Percentiles rank a stretch among this genome's conserved stretches.
Evolutionary conservation across 768 basidiomycete genomes (phyloP).

Genomic region (Calocera cornea): DNA sequence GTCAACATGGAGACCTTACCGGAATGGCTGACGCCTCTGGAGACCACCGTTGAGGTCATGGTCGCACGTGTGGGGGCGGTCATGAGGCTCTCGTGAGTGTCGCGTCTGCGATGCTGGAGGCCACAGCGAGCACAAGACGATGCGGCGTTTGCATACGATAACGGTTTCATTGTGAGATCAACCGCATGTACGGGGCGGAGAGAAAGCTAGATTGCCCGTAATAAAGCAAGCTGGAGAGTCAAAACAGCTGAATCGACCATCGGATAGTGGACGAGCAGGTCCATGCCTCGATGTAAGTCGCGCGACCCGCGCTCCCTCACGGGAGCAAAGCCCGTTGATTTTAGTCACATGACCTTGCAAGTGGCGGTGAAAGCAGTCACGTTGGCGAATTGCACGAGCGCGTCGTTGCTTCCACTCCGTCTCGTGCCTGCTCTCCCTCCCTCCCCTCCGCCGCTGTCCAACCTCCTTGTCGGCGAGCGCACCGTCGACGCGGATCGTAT

Average conservation of each 20-base stretch:
- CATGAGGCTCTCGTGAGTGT: too few species aligned
- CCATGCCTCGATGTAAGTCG: not conserved
- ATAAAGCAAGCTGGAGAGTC: not conserved
- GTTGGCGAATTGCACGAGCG: not conserved
- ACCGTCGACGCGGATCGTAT: not conserved
- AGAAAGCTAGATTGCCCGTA: too few species aligned
- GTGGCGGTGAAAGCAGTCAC: conserved; percentile 3
- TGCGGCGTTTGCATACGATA: too few species aligned
- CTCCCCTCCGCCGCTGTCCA: not conserved
- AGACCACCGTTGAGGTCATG: too few species aligned
- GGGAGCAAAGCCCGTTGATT: not conserved
- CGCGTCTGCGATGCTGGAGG: too few species aligned
- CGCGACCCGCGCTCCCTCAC: not conserved
- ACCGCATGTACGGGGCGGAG: too few species aligned
- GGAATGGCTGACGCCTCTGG: too few species aligned
- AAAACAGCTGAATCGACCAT: not conserved
- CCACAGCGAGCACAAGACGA: too few species aligned
- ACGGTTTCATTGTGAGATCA: too few species aligned
- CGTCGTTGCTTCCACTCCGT: not conserved
- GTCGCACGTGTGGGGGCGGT: too few species aligned
- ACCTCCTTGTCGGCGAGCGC: not conserved
- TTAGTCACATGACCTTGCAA: not conserved
- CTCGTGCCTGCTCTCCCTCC: not conserved
- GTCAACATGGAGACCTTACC: too few species aligned
- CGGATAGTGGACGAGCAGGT: not conserved